Evolutionary conservation across 2,329 filamentous ascomycete genomes (phyloP), one percentile per base, ranked within the genome.

Genomic region (Cordyceps cicadae): DNA sequence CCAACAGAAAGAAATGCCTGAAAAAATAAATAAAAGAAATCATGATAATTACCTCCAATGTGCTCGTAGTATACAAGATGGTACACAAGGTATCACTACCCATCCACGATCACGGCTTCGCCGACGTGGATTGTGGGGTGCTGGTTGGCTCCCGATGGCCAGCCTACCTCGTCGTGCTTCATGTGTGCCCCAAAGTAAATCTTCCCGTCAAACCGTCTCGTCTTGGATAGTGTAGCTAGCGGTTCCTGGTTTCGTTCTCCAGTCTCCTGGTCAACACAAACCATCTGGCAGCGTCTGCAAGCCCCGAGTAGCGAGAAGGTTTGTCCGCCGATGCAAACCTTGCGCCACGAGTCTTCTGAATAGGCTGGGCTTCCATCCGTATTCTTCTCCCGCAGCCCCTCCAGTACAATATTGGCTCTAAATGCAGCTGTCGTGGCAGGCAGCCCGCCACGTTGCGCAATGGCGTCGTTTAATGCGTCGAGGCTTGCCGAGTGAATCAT

Each of bases 211-310:
- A 90, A 86, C 61, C 90, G 84, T 66, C 94, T 83, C 12, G 90
- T 96, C 77, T 95, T 96, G 1, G 89, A 87, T 62, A 99, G 76
- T 0, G 92, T 97, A 3, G 89, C 83, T 69, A 94, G 96, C 0
- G 94, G 94, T 72, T 97, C 94, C 64, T 91, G 85, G 64, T 86
- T 85, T 71, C 86, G 89, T 64, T 85, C 80, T 0, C 86, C 92
- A 14, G 88, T 96, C 52, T 85, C 78, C 71, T 97, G 94, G 69
- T 99, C 87, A 51, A 97, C 85, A 70, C 93, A 97, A 11, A 99
- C 88, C 92, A 99, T 97, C 71, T 96, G 92, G 67, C 94, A 99
- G 62, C 94, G 80, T 63, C 91, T 84, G 69, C 94, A 99, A 3
- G 89, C 84, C 0, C 92, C 93, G 5, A 97, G 75, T 68, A 95